A percentile compares a stretch with the other conserved stretches of the same genome.
These are phyloP conservation scores for Pharus latifolius DNA, from an alignment of 176 grass and related monocot species.

Conservation along the genomic window DNA sequence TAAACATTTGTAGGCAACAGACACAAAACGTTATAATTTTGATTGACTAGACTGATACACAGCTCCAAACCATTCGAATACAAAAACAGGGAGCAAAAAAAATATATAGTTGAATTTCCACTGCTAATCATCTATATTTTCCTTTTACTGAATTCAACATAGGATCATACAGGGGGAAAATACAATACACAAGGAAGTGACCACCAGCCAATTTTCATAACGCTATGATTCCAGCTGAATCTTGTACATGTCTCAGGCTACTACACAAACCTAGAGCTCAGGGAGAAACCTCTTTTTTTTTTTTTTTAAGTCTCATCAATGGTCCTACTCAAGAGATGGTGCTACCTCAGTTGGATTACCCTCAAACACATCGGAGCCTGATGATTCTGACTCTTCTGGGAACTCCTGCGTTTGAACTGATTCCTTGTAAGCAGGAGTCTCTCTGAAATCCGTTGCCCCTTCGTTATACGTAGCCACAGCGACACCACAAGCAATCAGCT, in stretches of 20 bases:
- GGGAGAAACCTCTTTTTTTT: neutral
- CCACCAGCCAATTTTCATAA: conserved; percentile 11
- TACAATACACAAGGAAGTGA: neutral
- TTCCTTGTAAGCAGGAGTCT: conserved; percentile 85
- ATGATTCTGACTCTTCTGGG: conserved; percentile 75
- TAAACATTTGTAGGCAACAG: neutral
- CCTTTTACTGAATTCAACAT: neutral
- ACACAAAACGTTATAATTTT: neutral
- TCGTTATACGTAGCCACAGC: conserved; percentile 87
- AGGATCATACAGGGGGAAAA: neutral
- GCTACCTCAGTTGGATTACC: conserved; percentile 94
- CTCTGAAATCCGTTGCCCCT: conserved; percentile 79
- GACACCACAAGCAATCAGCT: conserved; percentile 83
- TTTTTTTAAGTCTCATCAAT: neutral
- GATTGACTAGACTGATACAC: neutral
- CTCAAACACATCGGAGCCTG: conserved; percentile 80
- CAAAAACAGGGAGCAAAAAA: neutral
- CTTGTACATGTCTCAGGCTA: conserved; percentile 9
- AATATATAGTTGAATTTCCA: neutral
- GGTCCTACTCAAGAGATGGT: conserved; percentile 63
- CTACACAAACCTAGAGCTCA: neutral
- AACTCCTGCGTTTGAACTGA: conserved; percentile 58
- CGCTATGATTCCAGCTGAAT: neutral
- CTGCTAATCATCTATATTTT: conserved; percentile 13
- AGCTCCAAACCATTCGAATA: neutral